phyloP scores from a whole-genome alignment of 2,329 filamentous ascomycete genomes.

The Myriangium duriaei region DNA sequence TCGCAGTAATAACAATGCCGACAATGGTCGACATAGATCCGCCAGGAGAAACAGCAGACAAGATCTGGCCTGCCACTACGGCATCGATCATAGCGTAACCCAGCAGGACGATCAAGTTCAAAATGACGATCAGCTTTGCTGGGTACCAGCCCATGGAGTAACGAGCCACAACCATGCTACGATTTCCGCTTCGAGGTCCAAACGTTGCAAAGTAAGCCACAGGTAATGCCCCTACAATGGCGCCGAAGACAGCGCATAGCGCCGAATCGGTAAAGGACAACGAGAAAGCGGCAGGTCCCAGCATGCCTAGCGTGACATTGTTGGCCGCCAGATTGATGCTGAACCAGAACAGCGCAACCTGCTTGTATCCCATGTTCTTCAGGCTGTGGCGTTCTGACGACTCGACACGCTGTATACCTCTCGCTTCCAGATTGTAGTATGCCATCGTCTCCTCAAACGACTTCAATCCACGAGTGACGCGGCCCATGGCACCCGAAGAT shows the following conservation, averaged over 20 bases:
- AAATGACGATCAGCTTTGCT: slow-evolving; percentile 48
- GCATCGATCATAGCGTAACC: slow-evolving; percentile 51
- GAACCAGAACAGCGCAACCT: slow-evolving; percentile 48
- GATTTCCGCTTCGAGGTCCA: slow-evolving; percentile 48
- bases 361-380: slow-evolving; percentile 38
- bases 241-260: slow-evolving; percentile 45
- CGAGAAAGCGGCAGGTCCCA: slow-evolving; percentile 46
- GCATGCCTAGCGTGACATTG: slow-evolving; percentile 52
- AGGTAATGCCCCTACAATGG: slow-evolving; percentile 40
- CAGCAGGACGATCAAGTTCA: slow-evolving; percentile 51
- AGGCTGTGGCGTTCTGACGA: slow-evolving; percentile 42
- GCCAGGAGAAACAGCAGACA: slow-evolving; percentile 49
- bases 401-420: slow-evolving; percentile 48
- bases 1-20: slow-evolving; percentile 52
- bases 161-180: slow-evolving; percentile 49
- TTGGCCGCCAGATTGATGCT: slow-evolving; percentile 51
- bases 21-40: slow-evolving; percentile 51
- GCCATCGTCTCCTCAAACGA: slow-evolving; percentile 30
- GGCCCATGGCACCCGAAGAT: no score
- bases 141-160: slow-evolving; percentile 56
- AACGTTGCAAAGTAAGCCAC: slow-evolving; percentile 51
- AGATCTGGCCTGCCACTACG: slow-evolving; percentile 55
- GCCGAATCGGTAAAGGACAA: slow-evolving; percentile 46
- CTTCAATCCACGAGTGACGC: slow-evolving; percentile 11
- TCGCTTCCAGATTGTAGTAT: slow-evolving; percentile 44